Evolutionary conservation across 2,329 filamentous ascomycete species (phyloP).

Genomic region (Nemania diffusa): DNA sequence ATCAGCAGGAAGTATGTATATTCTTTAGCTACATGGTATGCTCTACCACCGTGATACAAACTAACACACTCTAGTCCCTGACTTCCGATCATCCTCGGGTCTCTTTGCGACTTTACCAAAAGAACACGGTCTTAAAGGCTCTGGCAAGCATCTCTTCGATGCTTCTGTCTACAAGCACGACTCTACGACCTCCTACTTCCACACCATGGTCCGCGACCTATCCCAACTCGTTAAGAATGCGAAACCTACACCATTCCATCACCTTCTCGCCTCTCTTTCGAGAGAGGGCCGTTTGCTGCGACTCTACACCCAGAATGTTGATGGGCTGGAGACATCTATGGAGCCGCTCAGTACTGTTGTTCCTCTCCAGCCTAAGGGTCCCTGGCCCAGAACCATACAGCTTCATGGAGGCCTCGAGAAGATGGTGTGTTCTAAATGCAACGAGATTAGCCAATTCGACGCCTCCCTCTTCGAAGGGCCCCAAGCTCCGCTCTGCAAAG

Average conservation of each 20-base stretch:
- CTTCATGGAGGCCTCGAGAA: slow-evolving; percentile 93
- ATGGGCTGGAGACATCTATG: slow-evolving; percentile 90
- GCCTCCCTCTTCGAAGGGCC: slow-evolving; percentile 84
- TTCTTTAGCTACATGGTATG: slow-evolving; percentile 36
- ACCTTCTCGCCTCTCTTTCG: slow-evolving; percentile 89
- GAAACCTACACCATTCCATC: slow-evolving; percentile 88
- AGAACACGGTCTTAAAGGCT: slow-evolving; percentile 90
- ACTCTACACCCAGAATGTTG: slow-evolving; percentile 96
- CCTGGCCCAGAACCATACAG: slow-evolving; percentile 94
- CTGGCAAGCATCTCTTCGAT: slow-evolving; percentile 95
- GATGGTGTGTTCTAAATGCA: slow-evolving; percentile 97
- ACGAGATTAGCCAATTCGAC: slow-evolving; percentile 79
- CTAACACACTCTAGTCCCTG: slow-evolving; percentile 71
- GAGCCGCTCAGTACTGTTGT: slow-evolving; percentile 81
- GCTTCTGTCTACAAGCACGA: slow-evolving; percentile 97
- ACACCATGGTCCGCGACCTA: slow-evolving; percentile 93
- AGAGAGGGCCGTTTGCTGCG: slow-evolving; percentile 87
- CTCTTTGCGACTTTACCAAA: slow-evolving; percentile 87
- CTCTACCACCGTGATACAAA: slow-evolving; percentile 37
- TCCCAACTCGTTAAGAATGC: slow-evolving; percentile 81
- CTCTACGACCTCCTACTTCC: slow-evolving; percentile 87
- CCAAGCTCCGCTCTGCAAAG: slow-evolving; percentile 80
- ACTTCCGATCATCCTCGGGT: slow-evolving; percentile 92
- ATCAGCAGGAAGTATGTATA: slow-evolving; percentile 76
- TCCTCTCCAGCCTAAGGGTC: slow-evolving; percentile 82